A percentile compares a stretch with the other conserved stretches of the same genome.
These are phyloP conservation scores for Mycena haematopus DNA, from an alignment of 768 basidiomycete species.

Conservation along the genomic window DNA sequence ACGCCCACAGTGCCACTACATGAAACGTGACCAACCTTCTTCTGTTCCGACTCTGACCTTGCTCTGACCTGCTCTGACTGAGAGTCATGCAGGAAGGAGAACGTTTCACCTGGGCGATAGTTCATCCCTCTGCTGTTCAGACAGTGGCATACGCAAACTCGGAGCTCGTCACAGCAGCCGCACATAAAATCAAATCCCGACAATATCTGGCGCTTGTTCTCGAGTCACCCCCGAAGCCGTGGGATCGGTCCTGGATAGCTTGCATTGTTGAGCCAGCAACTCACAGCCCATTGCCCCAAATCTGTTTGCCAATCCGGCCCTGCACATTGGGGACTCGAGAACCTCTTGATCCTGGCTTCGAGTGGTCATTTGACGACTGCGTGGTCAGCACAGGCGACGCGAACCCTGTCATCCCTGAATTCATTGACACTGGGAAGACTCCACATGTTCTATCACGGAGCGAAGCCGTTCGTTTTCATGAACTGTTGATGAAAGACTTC, in stretches of 20 bases:
- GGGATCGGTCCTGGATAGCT: neutral
- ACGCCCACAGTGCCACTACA: too few relatives aligned
- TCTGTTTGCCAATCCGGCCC: slow-evolving; percentile 12
- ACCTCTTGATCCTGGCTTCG: slow-evolving; percentile 6
- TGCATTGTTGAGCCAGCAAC: slow-evolving; percentile 2
- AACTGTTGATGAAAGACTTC: neutral
- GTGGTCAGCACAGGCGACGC: neutral
- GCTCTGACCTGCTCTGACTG: too few relatives aligned
- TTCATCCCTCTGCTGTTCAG: neutral
- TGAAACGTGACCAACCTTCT: too few relatives aligned
- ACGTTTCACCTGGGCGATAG: neutral
- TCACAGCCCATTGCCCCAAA: neutral
- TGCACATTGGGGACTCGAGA: slow-evolving; percentile 1
- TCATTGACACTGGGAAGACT: too few relatives aligned
- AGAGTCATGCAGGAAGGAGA: neutral
- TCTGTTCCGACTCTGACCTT: too few relatives aligned
- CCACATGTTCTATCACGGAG: neutral
- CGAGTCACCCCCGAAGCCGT: neutral
- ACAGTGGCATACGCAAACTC: neutral
- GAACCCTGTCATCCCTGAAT: neutral
- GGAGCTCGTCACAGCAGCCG: neutral
- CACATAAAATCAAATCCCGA: neutral
- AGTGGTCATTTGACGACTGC: slow-evolving; percentile 12
- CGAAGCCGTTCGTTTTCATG: neutral
- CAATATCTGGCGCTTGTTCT: neutral